These are phyloP conservation scores for Tetracladium marchalianum DNA, from an alignment of 495 filamentous ascomycete species.

Conservation along the genomic window DNA sequence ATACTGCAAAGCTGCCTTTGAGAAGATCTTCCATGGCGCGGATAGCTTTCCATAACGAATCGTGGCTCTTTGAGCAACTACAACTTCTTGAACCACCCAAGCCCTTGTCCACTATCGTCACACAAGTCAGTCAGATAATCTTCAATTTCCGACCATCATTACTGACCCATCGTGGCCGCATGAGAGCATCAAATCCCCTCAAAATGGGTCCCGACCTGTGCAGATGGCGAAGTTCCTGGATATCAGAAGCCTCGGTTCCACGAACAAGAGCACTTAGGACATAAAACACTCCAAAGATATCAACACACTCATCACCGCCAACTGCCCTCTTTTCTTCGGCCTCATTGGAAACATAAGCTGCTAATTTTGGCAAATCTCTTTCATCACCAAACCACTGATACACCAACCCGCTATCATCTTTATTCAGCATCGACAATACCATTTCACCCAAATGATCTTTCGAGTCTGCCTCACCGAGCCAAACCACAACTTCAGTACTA, in stretches of 20 bases:
- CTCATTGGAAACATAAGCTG: constrained; percentile 5
- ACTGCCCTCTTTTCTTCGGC: not conserved
- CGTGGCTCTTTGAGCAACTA: constrained; percentile 3
- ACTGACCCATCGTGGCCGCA: constrained; percentile 11
- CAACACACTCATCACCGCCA: not conserved
- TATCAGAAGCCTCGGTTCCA: constrained; percentile 4
- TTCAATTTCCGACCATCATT: not conserved
- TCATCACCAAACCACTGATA: constrained; percentile 9
- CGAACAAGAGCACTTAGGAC: constrained; percentile 5
- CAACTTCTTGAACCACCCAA: constrained; percentile 14
- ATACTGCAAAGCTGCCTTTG: constrained; percentile 8
- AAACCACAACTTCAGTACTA: constrained; percentile 10
- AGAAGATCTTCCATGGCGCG: constrained; percentile 10
- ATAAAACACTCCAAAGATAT: constrained; percentile 11
- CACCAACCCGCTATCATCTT: not conserved
- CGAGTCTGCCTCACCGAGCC: constrained; percentile 12
- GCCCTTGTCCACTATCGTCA: constrained; percentile 6
- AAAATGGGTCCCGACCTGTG: not conserved
- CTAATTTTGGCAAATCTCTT: constrained; percentile 4
- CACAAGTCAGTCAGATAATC: constrained; percentile 1
- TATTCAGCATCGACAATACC: not conserved
- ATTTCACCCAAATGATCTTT: constrained; percentile 7
- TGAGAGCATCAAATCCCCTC: constrained; percentile 4
- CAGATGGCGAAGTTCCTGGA: constrained; percentile 8
- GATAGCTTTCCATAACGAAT: constrained; percentile 9